Conservation (phyloP, 441 rosid genomes). For the Euphorbia schlechtendalii region DNA sequence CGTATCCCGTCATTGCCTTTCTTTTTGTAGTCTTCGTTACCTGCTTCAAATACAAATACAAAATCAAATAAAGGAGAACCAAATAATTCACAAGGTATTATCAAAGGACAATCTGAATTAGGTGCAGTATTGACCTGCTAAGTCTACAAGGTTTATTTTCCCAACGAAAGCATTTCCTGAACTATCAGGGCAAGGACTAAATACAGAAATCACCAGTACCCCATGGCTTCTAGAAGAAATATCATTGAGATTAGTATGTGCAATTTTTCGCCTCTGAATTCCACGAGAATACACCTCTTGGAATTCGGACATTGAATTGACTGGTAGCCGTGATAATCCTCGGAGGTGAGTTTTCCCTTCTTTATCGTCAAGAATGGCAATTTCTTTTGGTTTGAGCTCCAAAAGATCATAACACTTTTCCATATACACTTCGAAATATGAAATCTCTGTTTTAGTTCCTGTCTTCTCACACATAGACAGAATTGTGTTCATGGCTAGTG, state of each 20-base stretch:
- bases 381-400: constrained; percentile 46
- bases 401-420: constrained; percentile 84
- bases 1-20: constrained; percentile 81
- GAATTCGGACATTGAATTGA: constrained; percentile 55
- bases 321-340: constrained; percentile 59
- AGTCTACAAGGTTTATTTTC: constrained; percentile 83
- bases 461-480: constrained; percentile 43
- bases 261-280: constrained; percentile 65
- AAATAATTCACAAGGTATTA: neutral
- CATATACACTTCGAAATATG: constrained; percentile 87
- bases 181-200: constrained; percentile 30
- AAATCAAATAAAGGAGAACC: constrained; percentile 1
- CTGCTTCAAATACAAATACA: constrained; percentile 27
- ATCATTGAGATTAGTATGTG: constrained; percentile 78
- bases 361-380: constrained; percentile 57
- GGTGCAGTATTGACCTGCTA: constrained; percentile 52
- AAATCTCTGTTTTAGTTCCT: constrained; percentile 52
- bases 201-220: constrained; percentile 62
- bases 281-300: constrained; percentile 46
- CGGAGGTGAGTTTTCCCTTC: constrained; percentile 68
- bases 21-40: constrained; percentile 85
- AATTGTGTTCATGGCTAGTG: constrained; percentile 58
- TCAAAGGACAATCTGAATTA: constrained; percentile 7
- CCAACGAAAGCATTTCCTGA: constrained; percentile 40
- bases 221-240: constrained; percentile 94